phyloP scores from a whole-genome alignment of 2,329 filamentous ascomycete genomes.

The Verticillium longisporum region DNA sequence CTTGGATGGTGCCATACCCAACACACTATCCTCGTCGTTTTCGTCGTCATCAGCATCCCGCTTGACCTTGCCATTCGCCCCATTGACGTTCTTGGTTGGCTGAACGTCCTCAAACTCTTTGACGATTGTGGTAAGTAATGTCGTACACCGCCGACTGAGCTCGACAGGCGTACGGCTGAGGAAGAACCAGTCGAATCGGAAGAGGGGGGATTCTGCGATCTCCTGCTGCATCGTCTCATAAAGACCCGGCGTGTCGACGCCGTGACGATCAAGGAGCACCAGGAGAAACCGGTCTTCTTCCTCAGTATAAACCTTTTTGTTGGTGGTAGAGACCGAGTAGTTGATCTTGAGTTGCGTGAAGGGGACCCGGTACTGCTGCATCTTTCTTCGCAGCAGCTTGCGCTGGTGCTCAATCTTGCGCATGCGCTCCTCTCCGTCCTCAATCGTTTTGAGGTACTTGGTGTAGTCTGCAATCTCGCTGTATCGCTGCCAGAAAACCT shows the following conservation, averaged over 20 bases:
- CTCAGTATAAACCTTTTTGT: constrained; percentile 99
- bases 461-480: constrained; percentile 82
- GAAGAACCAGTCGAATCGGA: constrained; percentile 99
- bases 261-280: constrained; percentile 86
- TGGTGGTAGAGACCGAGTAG: constrained; percentile 97
- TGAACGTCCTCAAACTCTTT: constrained; percentile 80
- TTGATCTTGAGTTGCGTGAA: constrained; percentile 98
- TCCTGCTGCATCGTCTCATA: constrained; percentile 96
- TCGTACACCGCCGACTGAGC: constrained; percentile 86
- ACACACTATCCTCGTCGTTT: constrained; percentile 74
- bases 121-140: constrained; percentile 86
- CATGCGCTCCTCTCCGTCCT: constrained; percentile 85
- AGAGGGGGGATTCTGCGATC: constrained; percentile 87
- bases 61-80: constrained; percentile 64
- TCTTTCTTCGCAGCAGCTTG: constrained; percentile 90
- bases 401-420: constrained; percentile 87
- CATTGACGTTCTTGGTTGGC: constrained; percentile 44
- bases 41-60: constrained; percentile 73
- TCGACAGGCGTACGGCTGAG: constrained; percentile 89
- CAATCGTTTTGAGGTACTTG: constrained; percentile 84
- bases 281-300: constrained; percentile 95
- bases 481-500: constrained; percentile 95
- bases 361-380: constrained; percentile 90
- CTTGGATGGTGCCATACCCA: constrained; percentile 79
- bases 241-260: constrained; percentile 82